These are phyloP conservation scores for Fraxinus baroniana DNA, from an alignment of 305 asterid species.

Conservation along the genomic window DNA sequence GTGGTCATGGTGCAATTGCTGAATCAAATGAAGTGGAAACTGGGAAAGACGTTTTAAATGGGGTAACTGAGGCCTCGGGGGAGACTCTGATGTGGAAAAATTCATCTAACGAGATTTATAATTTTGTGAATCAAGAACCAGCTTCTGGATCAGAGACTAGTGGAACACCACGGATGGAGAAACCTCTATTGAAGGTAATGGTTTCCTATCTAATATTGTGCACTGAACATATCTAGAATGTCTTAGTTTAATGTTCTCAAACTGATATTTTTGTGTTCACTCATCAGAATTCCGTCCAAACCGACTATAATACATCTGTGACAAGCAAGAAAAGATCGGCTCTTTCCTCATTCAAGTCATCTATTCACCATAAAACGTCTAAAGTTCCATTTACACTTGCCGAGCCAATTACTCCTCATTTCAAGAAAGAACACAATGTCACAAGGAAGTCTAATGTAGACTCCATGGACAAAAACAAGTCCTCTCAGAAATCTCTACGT, in stretches of 20 bases:
- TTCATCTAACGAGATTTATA: slow-evolving; percentile 6
- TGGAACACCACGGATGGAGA: slow-evolving; percentile 52
- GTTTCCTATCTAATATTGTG: not conserved
- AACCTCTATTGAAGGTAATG: slow-evolving; percentile 55
- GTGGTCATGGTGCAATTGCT: not conserved
- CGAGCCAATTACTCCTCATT: slow-evolving; percentile 43
- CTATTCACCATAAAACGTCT: slow-evolving; percentile 42
- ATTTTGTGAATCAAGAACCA: slow-evolving; percentile 30
- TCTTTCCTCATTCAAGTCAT: slow-evolving; percentile 36
- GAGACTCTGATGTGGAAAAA: slow-evolving; percentile 21
- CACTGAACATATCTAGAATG: not conserved
- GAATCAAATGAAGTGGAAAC: slow-evolving; percentile 6
- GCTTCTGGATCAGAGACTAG: slow-evolving; percentile 49
- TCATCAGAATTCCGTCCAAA: slow-evolving; percentile 36
- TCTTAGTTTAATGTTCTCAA: slow-evolving; percentile 10
- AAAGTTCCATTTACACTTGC: slow-evolving; percentile 48
- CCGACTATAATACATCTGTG: slow-evolving; percentile 24
- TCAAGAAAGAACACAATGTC: slow-evolving; percentile 44
- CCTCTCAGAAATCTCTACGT: slow-evolving; percentile 48
- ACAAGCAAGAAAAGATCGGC: slow-evolving; percentile 41
- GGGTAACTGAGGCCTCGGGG: slow-evolving; percentile 13
- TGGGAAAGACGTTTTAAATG: slow-evolving; percentile 14
- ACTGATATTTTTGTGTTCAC: slow-evolving; percentile 11
- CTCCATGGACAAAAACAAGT: slow-evolving; percentile 25
- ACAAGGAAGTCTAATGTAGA: slow-evolving; percentile 27